Percentiles rank a stretch among this genome's conserved stretches.
phyloP scores from a whole-genome alignment of 2,329 filamentous ascomycete species.

The Zasmidium cellare region DNA sequence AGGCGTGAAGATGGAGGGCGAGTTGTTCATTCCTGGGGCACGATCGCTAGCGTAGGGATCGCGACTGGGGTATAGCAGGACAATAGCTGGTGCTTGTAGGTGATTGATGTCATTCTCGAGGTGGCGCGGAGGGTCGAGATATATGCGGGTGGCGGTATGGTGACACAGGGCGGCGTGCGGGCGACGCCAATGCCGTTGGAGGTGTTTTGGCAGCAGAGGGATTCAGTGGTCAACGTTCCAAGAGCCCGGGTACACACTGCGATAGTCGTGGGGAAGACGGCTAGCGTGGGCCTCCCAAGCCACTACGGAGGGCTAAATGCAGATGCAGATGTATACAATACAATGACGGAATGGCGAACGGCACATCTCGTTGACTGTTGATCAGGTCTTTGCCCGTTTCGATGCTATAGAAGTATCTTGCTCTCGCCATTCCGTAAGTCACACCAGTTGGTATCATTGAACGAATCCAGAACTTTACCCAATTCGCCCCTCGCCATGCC shows the following conservation, averaged over 20 bases:
- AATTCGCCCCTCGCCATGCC: conserved; percentile 35
- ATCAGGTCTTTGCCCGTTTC: too few species aligned
- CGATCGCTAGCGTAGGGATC: not conserved
- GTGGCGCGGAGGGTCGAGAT: not conserved
- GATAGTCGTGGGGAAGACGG: too few species aligned
- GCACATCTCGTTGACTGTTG: too few species aligned
- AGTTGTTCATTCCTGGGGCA: conserved; percentile 18
- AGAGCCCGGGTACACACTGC: too few species aligned
- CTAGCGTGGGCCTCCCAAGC: too few species aligned
- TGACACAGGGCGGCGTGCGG: not conserved
- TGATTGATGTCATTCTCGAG: conserved; percentile 1
- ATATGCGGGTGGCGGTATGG: not conserved
- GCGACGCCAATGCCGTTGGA: not conserved
- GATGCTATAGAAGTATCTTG: conserved; percentile 48
- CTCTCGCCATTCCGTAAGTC: conserved; percentile 60
- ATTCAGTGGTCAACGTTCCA: too few species aligned
- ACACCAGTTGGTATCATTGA: conserved; percentile 49
- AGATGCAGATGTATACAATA: too few species aligned
- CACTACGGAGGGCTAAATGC: too few species aligned
- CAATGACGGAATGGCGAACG: too few species aligned
- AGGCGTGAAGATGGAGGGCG: conserved; percentile 21
- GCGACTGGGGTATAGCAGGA: not conserved
- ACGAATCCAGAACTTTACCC: conserved; percentile 34
- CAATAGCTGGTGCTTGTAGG: not conserved
- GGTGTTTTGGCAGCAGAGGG: not conserved